phyloP scores from a whole-genome alignment of 2,329 filamentous ascomycete genomes.

The Paecilomyces sp. region DNA sequence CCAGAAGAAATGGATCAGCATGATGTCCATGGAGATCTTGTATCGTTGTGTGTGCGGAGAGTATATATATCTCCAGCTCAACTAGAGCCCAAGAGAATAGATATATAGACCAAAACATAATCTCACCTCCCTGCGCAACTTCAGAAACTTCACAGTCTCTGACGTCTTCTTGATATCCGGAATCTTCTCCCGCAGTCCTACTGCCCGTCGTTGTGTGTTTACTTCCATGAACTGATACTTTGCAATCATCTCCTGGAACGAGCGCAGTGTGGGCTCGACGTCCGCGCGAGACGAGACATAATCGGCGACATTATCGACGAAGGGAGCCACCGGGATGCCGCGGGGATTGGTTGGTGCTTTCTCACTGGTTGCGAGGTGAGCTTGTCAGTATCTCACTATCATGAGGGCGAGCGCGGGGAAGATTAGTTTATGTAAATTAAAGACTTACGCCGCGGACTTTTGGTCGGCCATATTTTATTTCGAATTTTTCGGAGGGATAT shows the following conservation, averaged over 20 bases:
- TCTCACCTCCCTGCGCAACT: slow-evolving; percentile 57
- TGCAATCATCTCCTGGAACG: slow-evolving; percentile 51
- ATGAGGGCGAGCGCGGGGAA: background rate
- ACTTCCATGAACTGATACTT: slow-evolving; percentile 99
- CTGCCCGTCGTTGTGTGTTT: slow-evolving; percentile 77
- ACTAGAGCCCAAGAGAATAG: background rate
- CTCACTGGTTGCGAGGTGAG: background rate
- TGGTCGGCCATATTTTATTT: slow-evolving; percentile 19
- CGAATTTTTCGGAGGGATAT: background rate
- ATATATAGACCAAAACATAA: background rate
- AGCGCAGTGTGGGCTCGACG: slow-evolving; percentile 38
- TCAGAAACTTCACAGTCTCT: slow-evolving; percentile 81
- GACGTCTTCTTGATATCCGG: slow-evolving; percentile 95
- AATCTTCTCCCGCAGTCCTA: slow-evolving; percentile 85
- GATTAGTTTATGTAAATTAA: background rate
- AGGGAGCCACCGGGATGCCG: slow-evolving; percentile 40
- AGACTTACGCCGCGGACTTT: slow-evolving; percentile 18
- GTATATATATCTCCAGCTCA: background rate
- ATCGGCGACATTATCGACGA: slow-evolving; percentile 40
- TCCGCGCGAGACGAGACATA: slow-evolving; percentile 40
- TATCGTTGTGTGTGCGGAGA: background rate
- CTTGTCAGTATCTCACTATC: background rate
- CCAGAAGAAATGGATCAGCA: background rate
- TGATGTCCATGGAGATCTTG: background rate
- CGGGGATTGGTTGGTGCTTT: slow-evolving; percentile 34